Evolutionary conservation across 106 monocot genomes (phyloP).

Genomic region (Ottelia alismoides): DNA sequence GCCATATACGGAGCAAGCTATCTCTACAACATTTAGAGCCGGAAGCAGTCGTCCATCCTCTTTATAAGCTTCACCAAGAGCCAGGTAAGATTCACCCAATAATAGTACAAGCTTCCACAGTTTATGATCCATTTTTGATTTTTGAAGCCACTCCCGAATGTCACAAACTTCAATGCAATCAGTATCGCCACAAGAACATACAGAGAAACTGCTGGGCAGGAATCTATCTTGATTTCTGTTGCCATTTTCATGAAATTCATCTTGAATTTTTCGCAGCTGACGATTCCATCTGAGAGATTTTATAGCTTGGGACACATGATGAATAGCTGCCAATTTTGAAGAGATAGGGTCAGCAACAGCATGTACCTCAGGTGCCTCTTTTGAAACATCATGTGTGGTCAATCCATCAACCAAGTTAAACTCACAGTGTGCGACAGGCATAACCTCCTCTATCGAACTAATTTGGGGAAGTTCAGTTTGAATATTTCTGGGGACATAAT

Average conservation of each 20-base stretch:
- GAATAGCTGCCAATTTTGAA: slow-evolving; percentile 91
- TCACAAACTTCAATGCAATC: slow-evolving; percentile 98
- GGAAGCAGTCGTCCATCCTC: slow-evolving; percentile 59
- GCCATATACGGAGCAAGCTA: slow-evolving; percentile 90
- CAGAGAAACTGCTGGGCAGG: slow-evolving; percentile 21
- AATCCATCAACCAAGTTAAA: slow-evolving; percentile 15
- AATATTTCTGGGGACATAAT: background rate
- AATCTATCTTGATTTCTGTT: slow-evolving; percentile 31
- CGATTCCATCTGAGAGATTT: slow-evolving; percentile 96
- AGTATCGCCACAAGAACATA: slow-evolving; percentile 78
- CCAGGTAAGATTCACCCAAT: slow-evolving; percentile 94
- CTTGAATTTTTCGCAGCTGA: slow-evolving; percentile 55
- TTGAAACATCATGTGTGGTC: slow-evolving; percentile 24
- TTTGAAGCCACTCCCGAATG: slow-evolving; percentile 91
- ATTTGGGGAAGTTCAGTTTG: no score
- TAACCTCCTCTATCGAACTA: slow-evolving; percentile 4
- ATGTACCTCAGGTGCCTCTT: slow-evolving; percentile 20
- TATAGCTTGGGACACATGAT: slow-evolving; percentile 98
- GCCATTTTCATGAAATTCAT: slow-evolving; percentile 23
- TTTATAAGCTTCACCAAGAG: slow-evolving; percentile 86
- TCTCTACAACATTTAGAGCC: slow-evolving; percentile 75
- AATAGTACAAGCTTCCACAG: slow-evolving; percentile 97
- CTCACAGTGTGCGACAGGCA: background rate
- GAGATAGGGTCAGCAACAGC: slow-evolving; percentile 76
- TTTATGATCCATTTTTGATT: slow-evolving; percentile 82